Conservation (phyloP, 2,329 filamentous ascomycete species). For the Tricladium varicosporioides region DNA sequence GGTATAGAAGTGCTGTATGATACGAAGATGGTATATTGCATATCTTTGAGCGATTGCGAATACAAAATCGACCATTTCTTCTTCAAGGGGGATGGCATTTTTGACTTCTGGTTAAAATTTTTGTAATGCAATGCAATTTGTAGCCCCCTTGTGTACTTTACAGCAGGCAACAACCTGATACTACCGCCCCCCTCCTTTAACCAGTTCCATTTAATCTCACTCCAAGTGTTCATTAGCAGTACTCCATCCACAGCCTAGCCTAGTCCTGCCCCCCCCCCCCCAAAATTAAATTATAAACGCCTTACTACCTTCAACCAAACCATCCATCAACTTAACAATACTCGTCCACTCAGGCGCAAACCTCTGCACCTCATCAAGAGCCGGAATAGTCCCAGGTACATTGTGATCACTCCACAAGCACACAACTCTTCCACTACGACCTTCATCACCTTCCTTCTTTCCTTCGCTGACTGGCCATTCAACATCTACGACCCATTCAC, state of each 20-base stretch:
- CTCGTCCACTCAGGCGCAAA: conserved; percentile 80
- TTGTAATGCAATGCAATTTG: too few species aligned
- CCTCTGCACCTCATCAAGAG: conserved; percentile 73
- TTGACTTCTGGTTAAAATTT: too few species aligned
- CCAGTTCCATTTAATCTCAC: too few species aligned
- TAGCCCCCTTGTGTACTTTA: too few species aligned
- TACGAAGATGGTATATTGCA: too few species aligned
- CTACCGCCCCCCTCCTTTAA: too few species aligned
- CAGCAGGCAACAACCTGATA: too few species aligned
- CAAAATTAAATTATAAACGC: conserved; percentile 40
- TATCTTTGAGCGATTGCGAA: too few species aligned
- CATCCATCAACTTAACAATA: conserved; percentile 72
- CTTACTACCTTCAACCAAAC: conserved; percentile 78
- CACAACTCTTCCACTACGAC: conserved; percentile 62
- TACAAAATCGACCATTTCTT: too few species aligned
- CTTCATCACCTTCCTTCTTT: conserved; percentile 35
- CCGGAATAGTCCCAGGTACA: conserved; percentile 67
- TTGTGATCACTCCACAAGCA: conserved; percentile 93
- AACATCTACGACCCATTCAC: conserved; percentile 69
- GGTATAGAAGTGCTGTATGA: too few species aligned
- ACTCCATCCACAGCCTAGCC: not conserved
- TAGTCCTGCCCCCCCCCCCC: not conserved
- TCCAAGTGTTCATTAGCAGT: too few species aligned
- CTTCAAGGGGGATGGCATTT: too few species aligned
- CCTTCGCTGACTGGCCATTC: conserved; percentile 48